phyloP scores from a whole-genome alignment of 2,329 filamentous ascomycete species.

The Aspergillus tubingensis region DNA sequence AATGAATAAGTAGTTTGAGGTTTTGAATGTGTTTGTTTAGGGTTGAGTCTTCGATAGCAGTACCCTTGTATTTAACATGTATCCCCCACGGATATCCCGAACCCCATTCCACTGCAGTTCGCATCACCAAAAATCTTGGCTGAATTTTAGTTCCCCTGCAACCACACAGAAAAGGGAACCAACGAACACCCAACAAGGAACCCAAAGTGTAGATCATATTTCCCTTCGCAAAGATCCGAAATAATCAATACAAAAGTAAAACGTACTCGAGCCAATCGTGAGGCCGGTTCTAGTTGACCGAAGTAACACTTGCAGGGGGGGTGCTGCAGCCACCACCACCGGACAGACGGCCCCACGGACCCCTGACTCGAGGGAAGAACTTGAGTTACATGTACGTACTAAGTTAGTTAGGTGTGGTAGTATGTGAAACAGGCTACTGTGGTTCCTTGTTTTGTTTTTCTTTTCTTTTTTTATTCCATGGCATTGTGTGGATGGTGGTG shows the following conservation, averaged over 20 bases:
- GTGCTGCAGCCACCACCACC: background rate
- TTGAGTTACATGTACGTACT: background rate
- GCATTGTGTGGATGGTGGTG: background rate
- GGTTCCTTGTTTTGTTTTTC: background rate
- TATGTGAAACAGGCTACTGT: background rate
- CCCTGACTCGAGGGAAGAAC: background rate
- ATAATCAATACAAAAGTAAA: too few species aligned
- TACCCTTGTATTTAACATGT: too few species aligned
- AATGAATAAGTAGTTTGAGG: too few species aligned
- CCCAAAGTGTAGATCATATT: background rate
- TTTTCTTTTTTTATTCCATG: background rate
- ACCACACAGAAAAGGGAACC: too few species aligned
- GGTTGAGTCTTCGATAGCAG: too few species aligned
- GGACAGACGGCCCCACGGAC: background rate
- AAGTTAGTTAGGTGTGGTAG: too few species aligned
- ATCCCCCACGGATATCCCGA: too few species aligned
- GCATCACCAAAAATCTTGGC: too few species aligned
- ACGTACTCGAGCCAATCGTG: background rate
- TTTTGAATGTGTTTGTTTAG: too few species aligned
- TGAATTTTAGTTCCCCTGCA: too few species aligned
- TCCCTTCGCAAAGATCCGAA: background rate
- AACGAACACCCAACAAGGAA: background rate
- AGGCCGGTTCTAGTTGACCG: background rate
- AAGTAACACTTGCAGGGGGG: background rate
- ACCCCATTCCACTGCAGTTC: too few species aligned